Base-by-base conservation (phyloP, 1,139 yeast species). In the Magnusiomyces tetraspermus region DNA sequence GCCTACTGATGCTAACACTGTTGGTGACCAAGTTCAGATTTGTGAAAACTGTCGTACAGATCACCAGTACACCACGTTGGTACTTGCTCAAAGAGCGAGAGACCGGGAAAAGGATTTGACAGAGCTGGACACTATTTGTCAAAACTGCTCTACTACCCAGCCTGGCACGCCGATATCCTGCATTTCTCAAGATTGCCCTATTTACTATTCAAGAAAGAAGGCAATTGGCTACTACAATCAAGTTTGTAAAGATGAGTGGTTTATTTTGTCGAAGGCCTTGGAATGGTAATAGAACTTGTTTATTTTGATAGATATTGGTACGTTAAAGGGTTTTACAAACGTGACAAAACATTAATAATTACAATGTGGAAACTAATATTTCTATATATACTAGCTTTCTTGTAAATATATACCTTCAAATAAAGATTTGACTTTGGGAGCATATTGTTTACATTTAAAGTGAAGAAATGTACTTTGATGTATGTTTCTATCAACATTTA, bases 111-210 rank as follows among this genome's bases (percentile, higher is more conserved):
- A 51, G 38, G 50, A 49, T 24, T 55, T 61, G 15, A 43, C 51
- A 22, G 72, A 68, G 36, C 55, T 71, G 15, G 59, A 61, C 19
- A 59, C 68, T 0, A 57, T 69, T 0, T 62, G 73, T 47, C 60
- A 63, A 11, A 55, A 67, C 46, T 69, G 73, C 51, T 47, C 67
- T 2, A 59, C 60, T 2, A 43, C 68, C 1, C 56, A 62, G 33
- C 53, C 69, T 57, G 56, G 55, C 19, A 33, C 58, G 46, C 36
- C 49, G 55, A 53, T 60, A 31, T 46, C 58, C 1, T 76, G 80
- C 57, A 59, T 57, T 1, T 74, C 76, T 37, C 69, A 68, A 21
- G 79, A 76, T 58, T 76, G 80, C 55, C 68, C 75, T 1, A 59
- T 74, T 17, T 75, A 64, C 55, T 76, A 67, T 58, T 66, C 73